Evolutionary conservation across 2,329 filamentous ascomycete species (phyloP).

Genomic region (Pseudocercospora fuligena): DNA sequence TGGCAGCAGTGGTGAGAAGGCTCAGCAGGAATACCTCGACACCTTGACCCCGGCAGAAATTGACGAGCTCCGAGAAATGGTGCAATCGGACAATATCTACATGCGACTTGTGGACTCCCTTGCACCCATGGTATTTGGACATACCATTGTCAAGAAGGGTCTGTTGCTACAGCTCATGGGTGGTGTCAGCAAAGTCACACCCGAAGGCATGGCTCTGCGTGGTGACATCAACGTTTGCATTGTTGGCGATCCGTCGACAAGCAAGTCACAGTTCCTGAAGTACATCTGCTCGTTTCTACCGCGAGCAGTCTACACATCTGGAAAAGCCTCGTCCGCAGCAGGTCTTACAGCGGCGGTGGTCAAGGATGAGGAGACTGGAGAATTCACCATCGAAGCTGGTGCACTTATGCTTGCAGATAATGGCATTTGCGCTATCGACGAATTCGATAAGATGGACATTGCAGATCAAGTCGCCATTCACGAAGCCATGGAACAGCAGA

Average conservation of each 20-base stretch:
- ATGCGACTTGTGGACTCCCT: constrained; percentile 89
- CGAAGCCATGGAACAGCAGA: constrained; percentile 99
- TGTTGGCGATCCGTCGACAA: constrained; percentile 94
- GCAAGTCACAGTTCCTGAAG: constrained; percentile 97
- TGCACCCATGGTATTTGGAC: constrained; percentile 95
- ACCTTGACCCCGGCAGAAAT: constrained; percentile 88
- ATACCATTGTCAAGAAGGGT: constrained; percentile 97
- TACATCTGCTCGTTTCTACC: constrained; percentile 98
- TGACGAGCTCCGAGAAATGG: constrained; percentile 87
- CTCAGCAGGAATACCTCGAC: constrained; percentile 83
- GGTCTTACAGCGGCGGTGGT: constrained; percentile 96
- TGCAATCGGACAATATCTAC: constrained; percentile 95
- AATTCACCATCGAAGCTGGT: constrained; percentile 98
- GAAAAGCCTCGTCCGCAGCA: constrained; percentile 94
- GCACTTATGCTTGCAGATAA: constrained; percentile 97
- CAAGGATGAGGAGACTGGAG: constrained; percentile 97
- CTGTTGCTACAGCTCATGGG: constrained; percentile 91
- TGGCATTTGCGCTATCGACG: constrained; percentile 96
- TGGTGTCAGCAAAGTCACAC: constrained; percentile 89
- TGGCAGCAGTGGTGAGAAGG: constrained; percentile 76
- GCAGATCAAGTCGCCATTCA: constrained; percentile 97
- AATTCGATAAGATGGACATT: constrained; percentile 99
- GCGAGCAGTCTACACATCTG: constrained; percentile 94
- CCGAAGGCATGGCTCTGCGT: constrained; percentile 92
- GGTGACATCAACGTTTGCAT: constrained; percentile 99